A percentile compares a stretch with the other conserved stretches of the same genome.
Conservation (phyloP, 202 grass and related monocot genomes). For the Eragrostis tef region DNA sequence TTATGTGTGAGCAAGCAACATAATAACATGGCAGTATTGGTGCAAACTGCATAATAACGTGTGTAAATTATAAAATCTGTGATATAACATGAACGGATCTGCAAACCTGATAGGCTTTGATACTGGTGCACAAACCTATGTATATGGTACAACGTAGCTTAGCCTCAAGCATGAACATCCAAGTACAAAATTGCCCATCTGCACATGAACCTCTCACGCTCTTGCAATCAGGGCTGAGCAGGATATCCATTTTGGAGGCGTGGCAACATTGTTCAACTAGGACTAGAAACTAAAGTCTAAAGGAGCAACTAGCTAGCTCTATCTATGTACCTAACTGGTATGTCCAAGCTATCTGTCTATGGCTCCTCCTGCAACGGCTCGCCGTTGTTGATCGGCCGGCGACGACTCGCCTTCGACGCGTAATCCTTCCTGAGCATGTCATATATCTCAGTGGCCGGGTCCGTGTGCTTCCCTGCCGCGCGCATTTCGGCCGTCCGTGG, state of each 20-base stretch:
- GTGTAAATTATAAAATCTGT: conserved; percentile 16
- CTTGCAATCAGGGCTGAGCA: conserved; percentile 35
- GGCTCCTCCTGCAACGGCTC: conserved; percentile 49
- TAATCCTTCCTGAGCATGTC: conserved; percentile 71
- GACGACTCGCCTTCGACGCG: conserved; percentile 30
- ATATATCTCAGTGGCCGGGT: conserved; percentile 54
- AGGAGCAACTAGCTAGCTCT: conserved; percentile 25
- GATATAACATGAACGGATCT: neutral
- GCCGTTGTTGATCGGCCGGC: conserved; percentile 70
- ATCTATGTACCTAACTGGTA: conserved; percentile 39
- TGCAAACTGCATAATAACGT: neutral
- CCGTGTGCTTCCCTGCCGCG: neutral
- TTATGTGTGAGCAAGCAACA: neutral
- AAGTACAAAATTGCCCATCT: conserved; percentile 48
- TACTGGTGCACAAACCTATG: neutral
- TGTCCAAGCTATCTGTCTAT: conserved; percentile 31
- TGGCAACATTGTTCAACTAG: neutral
- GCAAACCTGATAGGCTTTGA: conserved; percentile 11
- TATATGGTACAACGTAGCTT: conserved; percentile 24
- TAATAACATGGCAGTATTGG: neutral
- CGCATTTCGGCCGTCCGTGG: conserved; percentile 34
- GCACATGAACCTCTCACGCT: conserved; percentile 7
- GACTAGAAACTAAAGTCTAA: neutral
- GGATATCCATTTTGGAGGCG: conserved; percentile 32
- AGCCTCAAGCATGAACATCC: conserved; percentile 44